These are phyloP conservation scores for Sporothrix mexicana DNA, from an alignment of 2,329 filamentous ascomycete genomes.

Conservation along the genomic window DNA sequence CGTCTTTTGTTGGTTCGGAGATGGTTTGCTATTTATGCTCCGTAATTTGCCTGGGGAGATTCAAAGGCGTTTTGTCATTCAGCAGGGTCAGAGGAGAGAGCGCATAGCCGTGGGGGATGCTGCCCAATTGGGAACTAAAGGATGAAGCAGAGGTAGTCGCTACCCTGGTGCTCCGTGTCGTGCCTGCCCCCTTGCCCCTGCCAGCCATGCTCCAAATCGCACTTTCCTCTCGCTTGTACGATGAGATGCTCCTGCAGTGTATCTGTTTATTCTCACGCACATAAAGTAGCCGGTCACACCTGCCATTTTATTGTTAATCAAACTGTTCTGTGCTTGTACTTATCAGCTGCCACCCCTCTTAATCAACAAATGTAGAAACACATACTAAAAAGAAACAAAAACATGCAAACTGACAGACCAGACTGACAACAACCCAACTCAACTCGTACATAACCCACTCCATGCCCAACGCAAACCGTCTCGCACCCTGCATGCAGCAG, in stretches of 20 bases:
- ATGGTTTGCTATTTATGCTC: background rate
- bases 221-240: background rate
- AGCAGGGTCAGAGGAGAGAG: background rate
- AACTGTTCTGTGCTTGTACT: background rate
- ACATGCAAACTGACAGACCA: background rate
- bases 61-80: background rate
- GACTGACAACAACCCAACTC: background rate
- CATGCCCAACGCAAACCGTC: slow-evolving; percentile 30
- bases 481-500: slow-evolving; percentile 31
- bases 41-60: background rate
- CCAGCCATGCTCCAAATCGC: background rate
- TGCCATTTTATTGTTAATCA: slow-evolving; percentile 12
- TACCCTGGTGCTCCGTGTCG: background rate
- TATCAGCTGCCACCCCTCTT: background rate
- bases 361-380: no score
- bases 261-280: background rate
- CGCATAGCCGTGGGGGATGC: background rate
- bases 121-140: slow-evolving; percentile 1
- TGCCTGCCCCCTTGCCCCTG: slow-evolving; percentile 8
- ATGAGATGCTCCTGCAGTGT: background rate
- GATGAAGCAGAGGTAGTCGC: background rate
- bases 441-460: slow-evolving; percentile 19
- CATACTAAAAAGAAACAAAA: background rate
- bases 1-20: background rate
- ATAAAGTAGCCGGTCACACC: background rate